These are phyloP conservation scores for Scheffersomyces cryptocercus DNA, from an alignment of 1,139 yeast species.

Conservation along the genomic window DNA sequence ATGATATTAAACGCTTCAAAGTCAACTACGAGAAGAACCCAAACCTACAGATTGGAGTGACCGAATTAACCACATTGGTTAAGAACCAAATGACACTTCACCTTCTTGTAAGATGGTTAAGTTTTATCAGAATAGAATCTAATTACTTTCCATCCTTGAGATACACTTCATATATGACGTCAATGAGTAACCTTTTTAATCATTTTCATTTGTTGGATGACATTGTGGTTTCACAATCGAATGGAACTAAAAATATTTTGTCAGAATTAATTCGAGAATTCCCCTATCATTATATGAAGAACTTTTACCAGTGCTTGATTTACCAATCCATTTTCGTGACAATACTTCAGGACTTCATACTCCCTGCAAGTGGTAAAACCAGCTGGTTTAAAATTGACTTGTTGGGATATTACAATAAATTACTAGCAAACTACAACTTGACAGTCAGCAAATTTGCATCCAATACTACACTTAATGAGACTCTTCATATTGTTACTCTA, in stretches of 20 bases:
- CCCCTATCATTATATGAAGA: conserved; percentile 15
- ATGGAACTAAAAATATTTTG: conserved; percentile 14
- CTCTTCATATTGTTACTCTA: neutral
- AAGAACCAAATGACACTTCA: conserved; percentile 22
- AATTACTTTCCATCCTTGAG: conserved; percentile 36
- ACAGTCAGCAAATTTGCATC: conserved; percentile 4
- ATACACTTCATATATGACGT: conserved; percentile 28
- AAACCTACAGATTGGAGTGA: neutral
- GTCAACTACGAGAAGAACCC: conserved; percentile 1
- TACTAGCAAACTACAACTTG: conserved; percentile 3
- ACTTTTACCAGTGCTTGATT: conserved; percentile 22
- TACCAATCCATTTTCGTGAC: conserved; percentile 27
- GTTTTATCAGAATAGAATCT: conserved; percentile 30
- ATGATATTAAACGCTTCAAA: conserved; percentile 5
- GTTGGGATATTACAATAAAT: conserved; percentile 7
- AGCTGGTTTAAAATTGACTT: conserved; percentile 5
- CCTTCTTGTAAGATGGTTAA: conserved; percentile 31
- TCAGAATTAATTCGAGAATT: conserved; percentile 10
- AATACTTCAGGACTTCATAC: conserved; percentile 16
- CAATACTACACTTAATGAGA: neutral
- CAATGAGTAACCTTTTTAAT: conserved; percentile 27
- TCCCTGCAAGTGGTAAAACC: conserved; percentile 1
- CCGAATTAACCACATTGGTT: conserved; percentile 15
- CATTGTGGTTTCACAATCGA: conserved; percentile 8
- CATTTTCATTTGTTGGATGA: conserved; percentile 25